Base-by-base conservation (phyloP, 2,329 filamentous ascomycete species). In the Chaetomiaceae sp. region DNA sequence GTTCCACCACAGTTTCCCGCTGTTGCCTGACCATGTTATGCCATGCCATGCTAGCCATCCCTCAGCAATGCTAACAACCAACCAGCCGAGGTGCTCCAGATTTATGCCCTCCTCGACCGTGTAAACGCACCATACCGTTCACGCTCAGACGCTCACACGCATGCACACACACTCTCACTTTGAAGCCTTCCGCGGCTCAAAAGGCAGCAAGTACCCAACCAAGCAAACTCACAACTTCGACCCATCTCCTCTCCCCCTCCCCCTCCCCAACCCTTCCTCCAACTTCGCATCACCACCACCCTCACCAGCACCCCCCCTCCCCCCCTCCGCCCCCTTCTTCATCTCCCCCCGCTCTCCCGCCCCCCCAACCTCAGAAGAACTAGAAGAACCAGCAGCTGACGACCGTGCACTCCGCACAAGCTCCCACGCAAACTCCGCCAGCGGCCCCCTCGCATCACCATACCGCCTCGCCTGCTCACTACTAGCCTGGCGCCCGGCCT, bases 401-500 rank as follows among this genome's bases (percentile, higher is more conserved):
- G 36, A 32, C 37, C 35, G 14, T 42, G 67, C 65, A 51, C 62
- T 65, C 64, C 72, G 73, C 48, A 90, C 83, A 57, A 88, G 67
- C 48, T 75, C 72, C 88, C 89, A 96, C 6, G 88, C 87, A 58
- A 85, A 74, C 65, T 88, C 75, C 0, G 84, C 89, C 71, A 91
- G 79, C 18, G 86, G 82, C 37, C 71, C 74, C 68, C 86, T 82
- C 63, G 79, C 78, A 45, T 69, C 70, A 0, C 76, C 88, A 66
- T 95, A 87, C 34, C 81, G 75, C 56, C 74, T 77, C 6, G 93
- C 93, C 63, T 85, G 79, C 48, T 80, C 85, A 64, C 88, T 95
- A 67, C 89, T 95, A 30, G 93, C 93, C 74, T 97, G 91, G 39
- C 91, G 73, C 38, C 78, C 70, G 20, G 93, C 93, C 64, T 86